Evolutionary conservation across 2,329 filamentous ascomycete species (phyloP), one percentile per base, ranked within the genome.

Genomic region (Penicillium griseofulvum): DNA sequence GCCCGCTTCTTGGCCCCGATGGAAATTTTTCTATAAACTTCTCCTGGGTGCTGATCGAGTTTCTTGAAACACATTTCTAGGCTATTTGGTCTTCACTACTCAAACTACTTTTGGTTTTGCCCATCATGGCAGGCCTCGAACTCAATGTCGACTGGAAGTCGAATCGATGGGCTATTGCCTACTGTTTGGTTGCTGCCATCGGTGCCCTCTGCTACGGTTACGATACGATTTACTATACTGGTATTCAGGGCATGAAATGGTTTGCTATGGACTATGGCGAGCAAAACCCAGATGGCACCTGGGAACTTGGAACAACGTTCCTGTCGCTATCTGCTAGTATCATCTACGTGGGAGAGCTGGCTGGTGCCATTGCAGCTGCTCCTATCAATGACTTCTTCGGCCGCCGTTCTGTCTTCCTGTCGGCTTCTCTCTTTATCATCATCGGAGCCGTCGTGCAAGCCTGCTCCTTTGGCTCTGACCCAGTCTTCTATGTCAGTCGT

Each of bases 301-400:
- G 28, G 28, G 28, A 11, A 10, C 56, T 70, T 5, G 56, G 53
- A n/a, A 65, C 65, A 5, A 54, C 52, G 17, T 68, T 68, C 49
- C 62, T 66, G 22, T 71, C 73, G 7, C 54, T 75, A 14, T 72
- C 71, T 3, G 67, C 73, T 8, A 74, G 71, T 11, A 68, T 70
- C 44, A 75, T 76, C 60, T 72, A 75, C 54, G 69, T 76, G 14
- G 74, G 73, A n/a, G 74, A 76, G 46, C 61, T 74, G 0, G 46
- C 73, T 29, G 73, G 74, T 34, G 68, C 73, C 6, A 56, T 75
- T 5, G 34, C 61, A 5, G 64, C 73, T 11, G 71, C 71, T 2
- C 72, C 71, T 7, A 68, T 74, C 56, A 76, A 75, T 56, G 73
- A 75, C 44, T 48, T 55, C 31, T 69, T 65, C 54, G 74, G 74